A percentile compares a stretch with the other conserved stretches of the same genome.
Evolutionary conservation across 2,329 filamentous ascomycete species (phyloP).

Genomic region (Ophiostoma piceae): DNA sequence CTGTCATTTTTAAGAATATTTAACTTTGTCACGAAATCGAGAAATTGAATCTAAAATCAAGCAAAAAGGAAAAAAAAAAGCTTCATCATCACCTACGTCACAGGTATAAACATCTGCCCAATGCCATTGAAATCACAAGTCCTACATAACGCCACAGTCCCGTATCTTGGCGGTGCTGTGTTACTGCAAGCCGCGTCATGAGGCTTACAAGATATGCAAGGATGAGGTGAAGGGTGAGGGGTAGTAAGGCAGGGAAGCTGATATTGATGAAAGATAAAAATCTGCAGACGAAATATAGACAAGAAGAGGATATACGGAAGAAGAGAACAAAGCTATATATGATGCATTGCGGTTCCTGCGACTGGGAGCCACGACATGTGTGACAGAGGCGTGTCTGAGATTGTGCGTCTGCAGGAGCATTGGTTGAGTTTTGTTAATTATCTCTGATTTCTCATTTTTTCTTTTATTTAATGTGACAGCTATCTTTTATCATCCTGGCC

Average conservation of each 20-base stretch:
- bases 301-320: neutral
- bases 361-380: constrained; percentile 4
- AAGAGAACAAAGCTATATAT: neutral
- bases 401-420: neutral
- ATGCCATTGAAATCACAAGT: neutral
- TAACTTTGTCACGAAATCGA: neutral
- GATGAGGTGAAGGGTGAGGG: constrained; percentile 10
- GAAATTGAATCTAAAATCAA: too few species aligned
- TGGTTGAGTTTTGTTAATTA: neutral
- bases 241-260: neutral
- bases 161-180: neutral
- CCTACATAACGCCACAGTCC: constrained; percentile 5
- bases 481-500: neutral
- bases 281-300: neutral
- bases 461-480: neutral
- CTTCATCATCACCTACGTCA: neutral
- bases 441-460: too few species aligned
- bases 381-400: neutral
- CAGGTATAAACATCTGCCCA: neutral
- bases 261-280: neutral
- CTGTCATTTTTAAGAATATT: too few species aligned
- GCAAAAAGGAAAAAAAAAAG: neutral
- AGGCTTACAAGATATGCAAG: constrained; percentile 13
- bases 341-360: neutral
- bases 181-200: constrained; percentile 15